Base-by-base conservation (phyloP, 352 stramenopile species). In the Phytophthora sp. region DNA sequence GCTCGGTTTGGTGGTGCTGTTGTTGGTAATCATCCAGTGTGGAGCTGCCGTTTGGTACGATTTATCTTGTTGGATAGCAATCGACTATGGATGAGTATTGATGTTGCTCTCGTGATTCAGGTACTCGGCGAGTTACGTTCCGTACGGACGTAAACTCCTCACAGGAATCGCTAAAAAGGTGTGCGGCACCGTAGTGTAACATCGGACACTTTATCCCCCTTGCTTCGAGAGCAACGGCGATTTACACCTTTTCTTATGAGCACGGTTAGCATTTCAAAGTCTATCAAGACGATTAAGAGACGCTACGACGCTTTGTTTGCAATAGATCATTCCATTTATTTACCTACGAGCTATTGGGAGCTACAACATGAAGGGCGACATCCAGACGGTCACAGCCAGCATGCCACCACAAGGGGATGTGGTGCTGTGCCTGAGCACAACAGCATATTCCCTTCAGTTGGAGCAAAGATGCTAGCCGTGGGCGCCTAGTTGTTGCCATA, bases 121-220 rank as follows among this genome's bases (percentile, higher is more conserved):
- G 79, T 95, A 95, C 57, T 90, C 85, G 48, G 83, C 84, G 15
- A 95, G 84, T 30, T 95, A 92, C 69, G 81, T 95, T 21, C 87
- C 84, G 15, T 95, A 89, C 62, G 87, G 87, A 51, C 84, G 85
- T 58, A 92, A 93, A 62, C 89, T 94, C 38, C 70, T 95, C 57
- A 76, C 77, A 23, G 54, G 66, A 12, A 79, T 94, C 13, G 77
- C 72, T 53, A 79, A 86, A 20, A 94, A 92, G 38, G 42, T 86
- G 10, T 94, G 85, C 27, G 77, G 76, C 20, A 50, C 70, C 24
- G 57, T 62, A 6, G 43, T 72, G n/a, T 73, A 70, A 66, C 13
- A 5, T 12, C 7, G 28, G 35, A 35, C 21, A 26, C 43, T 43
- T 43, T 18, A n/a, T n/a, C n/a, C n/a, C n/a, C n/a, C n/a, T n/a